Base-by-base conservation (phyloP, 2,329 filamentous ascomycete species). In the Bisporella sp. region DNA sequence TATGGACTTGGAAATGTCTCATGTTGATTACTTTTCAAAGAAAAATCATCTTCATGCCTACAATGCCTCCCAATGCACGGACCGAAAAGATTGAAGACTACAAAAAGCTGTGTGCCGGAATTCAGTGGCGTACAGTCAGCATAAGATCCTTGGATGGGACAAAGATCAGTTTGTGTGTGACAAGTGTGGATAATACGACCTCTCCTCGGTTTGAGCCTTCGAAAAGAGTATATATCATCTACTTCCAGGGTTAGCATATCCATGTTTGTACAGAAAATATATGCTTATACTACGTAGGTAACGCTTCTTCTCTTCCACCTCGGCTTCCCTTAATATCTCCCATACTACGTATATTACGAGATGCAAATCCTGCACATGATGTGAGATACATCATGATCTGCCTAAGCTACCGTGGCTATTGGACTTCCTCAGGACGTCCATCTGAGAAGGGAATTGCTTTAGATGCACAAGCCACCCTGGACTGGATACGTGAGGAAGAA, bases 11-110 rank as follows among this genome's bases (percentile, higher is more conserved):
- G 73, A 82, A 84, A 62, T 89, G 85, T 62, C 66, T 81, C 48
- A 87, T 89, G 81, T 80, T 90, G 69, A 73, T 92, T 31, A 58
- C 86, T 4, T 86, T 90, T 63, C 87, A 91, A 68, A 88, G 91
- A 62, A 84, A 85, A 63, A 88, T 91, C 62, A 85, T 91, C 52
- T 91, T 90, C 68, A 89, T 89, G 71, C 85, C 87, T 0, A 85
- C 84, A 43, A 68, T 90, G 46, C 85, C 86, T 13, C 86, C 86
- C 2, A 85, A 85, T 61, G 75, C 86, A 0, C 76, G 85, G 12
- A 73, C 76, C 29, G 84, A 90, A 69, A 81, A 69, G 50, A 83
- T 91, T 37, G 69, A 71, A 3, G 79, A 86, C 58, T 89, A 87
- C 62, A 70, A 71, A 30, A 64, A 66, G 4, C 72, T 77, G 37